phyloP scores from a whole-genome alignment of 2,329 filamentous ascomycete species.

The Botrytis deweyae region DNA sequence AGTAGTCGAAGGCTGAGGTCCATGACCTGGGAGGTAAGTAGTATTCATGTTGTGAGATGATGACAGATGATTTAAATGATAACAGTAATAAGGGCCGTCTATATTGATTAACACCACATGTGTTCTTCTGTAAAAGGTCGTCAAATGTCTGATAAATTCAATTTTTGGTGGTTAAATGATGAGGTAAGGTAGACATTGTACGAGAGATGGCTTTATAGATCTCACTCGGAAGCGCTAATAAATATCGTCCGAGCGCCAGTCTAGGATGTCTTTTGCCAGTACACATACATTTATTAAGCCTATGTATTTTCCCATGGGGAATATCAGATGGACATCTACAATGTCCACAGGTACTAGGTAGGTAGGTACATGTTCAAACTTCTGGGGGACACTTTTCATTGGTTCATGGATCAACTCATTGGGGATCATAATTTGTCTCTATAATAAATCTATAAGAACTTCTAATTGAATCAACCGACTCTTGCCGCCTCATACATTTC shows the following conservation, averaged over 20 bases:
- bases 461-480: neutral
- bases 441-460: neutral
- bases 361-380: neutral
- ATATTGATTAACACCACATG: neutral
- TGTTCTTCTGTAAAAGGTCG: neutral
- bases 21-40: conserved; percentile 31
- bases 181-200: neutral
- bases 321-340: neutral
- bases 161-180: neutral
- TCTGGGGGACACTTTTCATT: neutral
- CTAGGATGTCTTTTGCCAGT: neutral
- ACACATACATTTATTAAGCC: neutral
- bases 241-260: neutral
- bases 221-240: neutral
- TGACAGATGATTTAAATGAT: neutral
- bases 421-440: neutral
- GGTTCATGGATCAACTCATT: neutral
- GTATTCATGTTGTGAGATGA: conserved; percentile 33
- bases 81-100: neutral
- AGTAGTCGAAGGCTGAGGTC: conserved; percentile 23
- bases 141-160: neutral
- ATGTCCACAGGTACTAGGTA: neutral
- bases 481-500: neutral
- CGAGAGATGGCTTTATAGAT: neutral
- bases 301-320: conserved; percentile 4